Base-by-base conservation (phyloP, 305 asterid species). In the Solanum chacoense region DNA sequence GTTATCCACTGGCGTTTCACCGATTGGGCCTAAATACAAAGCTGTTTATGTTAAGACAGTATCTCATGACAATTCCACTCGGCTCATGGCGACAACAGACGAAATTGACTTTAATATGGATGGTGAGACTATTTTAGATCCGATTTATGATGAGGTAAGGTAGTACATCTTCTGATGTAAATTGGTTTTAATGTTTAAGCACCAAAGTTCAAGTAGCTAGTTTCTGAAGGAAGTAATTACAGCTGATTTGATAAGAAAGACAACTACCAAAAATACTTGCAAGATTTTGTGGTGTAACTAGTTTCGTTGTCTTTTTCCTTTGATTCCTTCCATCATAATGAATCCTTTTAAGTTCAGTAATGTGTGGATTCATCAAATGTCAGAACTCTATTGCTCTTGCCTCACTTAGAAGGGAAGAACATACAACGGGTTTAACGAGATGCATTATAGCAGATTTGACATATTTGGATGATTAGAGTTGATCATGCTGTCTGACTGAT, bases 1-100 rank as follows among this genome's bases (percentile, higher is more conserved):
- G 85, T 75, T 87, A 37, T 87, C 89, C 89, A 75, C 42, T n/a
- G 89, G 89, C 16, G 28, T 87, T 28, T 87, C 85, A 42, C 75
- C 85, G 1, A 73, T 74, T 87, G 89, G 85, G 71, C 89, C 85
- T 42, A 55, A 24, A 34, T 87, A 74, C 36, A 32, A 75, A 75
- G 89, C 74, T 87, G 75, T 45, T 75, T 75, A 81, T 74, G 89
- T 75, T 45, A 87, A 69, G 72, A 85, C 38, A 84, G 77, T 40
- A 34, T 42, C 72, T 63, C 12, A 34, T 28, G 89, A 73, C 34
- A 8, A 74, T 87, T 40, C 89, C 28, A 50, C 89, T 40, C 65
- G 75, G 76, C 74, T 87, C 45, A 45, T 69, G 37, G 89, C 36
- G 2, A 87, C 80, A 36, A 74, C 75, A 28, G 26, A 26, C 26